Base-by-base conservation (phyloP, 495 filamentous ascomycete genomes). In the Lasiosphaeriaceae sp. region DNA sequence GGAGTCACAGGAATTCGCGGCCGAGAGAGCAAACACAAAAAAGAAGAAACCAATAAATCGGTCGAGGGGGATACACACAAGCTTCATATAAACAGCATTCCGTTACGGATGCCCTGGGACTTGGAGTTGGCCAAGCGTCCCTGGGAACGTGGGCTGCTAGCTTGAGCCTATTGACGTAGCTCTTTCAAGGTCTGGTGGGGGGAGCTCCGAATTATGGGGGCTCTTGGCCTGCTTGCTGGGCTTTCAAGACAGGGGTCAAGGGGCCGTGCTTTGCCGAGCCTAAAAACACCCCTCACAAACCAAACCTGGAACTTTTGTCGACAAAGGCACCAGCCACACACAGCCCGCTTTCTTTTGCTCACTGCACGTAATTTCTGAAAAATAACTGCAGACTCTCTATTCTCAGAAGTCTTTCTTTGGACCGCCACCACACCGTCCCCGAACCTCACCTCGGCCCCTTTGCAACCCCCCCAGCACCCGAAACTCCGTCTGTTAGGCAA, bases 281-380 rank as follows among this genome's bases (percentile, higher is more conserved):
- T 2, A 19, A 14, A 11, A 7, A 47, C 8, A 23, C 50, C 35
- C 11, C 31, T 52, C 50, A 39, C 29, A 14, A 16, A 41, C 7
- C 29, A 11, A 3, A 6, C 45, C 11, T 22, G 22, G 5, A 14
- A 14, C 19, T 17, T 4, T 43, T 12, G 5, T n/a, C 39, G 8
- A 47, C 23, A 50, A 50, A 29, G 52, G 54, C 56, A 62, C 63
- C 58, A 68, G 61, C 65, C 62, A 60, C 64, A 66, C 62, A 60
- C 64, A 66, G 61, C 61, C 64, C 63, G 61, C 61, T 60, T 53
- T 61, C 62, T 52, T 46, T 20, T 14, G 26, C 29, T 35, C 17
- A 47, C 52, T 46, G 47, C 48, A 61, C 26, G 52, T 52, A 61
- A 70, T 63, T 68, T 70, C 58, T 62, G 58, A 64, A 66, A 43